These are phyloP conservation scores for Pleurotus cornucopiae DNA, from an alignment of 768 basidiomycete genomes.

Conservation along the genomic window DNA sequence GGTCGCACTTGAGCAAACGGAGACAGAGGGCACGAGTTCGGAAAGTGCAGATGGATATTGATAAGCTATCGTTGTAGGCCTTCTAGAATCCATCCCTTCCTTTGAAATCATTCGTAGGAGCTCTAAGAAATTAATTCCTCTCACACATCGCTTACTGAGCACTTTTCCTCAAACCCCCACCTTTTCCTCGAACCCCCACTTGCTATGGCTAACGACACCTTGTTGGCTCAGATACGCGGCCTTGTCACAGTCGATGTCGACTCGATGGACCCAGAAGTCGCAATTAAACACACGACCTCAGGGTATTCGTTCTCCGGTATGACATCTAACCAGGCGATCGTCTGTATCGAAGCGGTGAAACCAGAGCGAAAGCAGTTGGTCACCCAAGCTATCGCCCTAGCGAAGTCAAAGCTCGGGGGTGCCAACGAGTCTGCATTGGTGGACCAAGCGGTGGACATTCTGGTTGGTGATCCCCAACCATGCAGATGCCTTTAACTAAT, in stretches of 20 bases:
- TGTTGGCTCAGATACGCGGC: constrained; percentile 34
- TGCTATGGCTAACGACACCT: constrained; percentile 11
- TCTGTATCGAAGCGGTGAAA: constrained; percentile 27
- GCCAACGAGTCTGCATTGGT: constrained; percentile 21
- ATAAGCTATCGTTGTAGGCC: no score
- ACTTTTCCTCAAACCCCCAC: no score
- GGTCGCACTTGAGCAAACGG: constrained; percentile 53
- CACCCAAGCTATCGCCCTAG: constrained; percentile 26
- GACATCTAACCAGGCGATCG: constrained; percentile 49
- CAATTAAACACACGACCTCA: constrained; percentile 24
- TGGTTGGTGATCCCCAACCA: constrained; percentile 22
- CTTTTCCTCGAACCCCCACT: no score
- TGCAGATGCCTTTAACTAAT: neutral
- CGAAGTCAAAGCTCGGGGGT: constrained; percentile 13
- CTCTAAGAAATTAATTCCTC: no score
- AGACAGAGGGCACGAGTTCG: constrained; percentile 40
- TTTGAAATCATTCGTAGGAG: no score
- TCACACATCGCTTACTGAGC: no score
- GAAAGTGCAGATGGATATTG: constrained; percentile 41
- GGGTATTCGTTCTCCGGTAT: constrained; percentile 34
- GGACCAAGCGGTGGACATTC: constrained; percentile 31
- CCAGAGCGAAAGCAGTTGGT: constrained; percentile 28
- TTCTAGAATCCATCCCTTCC: no score
- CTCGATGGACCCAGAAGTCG: constrained; percentile 42
- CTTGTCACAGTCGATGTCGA: constrained; percentile 39